A percentile compares a stretch with the other conserved stretches of the same genome.
Evolutionary conservation across 164 flowering plant species (phyloP).

Genomic region (Cinnamomum chago): DNA sequence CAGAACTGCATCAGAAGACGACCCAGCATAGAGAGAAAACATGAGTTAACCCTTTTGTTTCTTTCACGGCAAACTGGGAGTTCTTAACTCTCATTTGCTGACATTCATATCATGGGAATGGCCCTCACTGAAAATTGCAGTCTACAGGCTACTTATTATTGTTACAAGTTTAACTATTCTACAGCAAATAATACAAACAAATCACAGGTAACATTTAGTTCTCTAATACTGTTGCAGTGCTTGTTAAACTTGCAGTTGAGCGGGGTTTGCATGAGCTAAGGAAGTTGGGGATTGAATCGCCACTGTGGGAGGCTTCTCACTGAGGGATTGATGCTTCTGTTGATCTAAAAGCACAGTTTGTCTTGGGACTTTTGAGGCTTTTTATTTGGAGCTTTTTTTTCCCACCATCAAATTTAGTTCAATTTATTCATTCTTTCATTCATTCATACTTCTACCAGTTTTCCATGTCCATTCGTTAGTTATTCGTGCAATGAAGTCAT

Average conservation of each 20-base stretch:
- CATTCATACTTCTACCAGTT: not conserved
- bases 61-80: too few relatives aligned
- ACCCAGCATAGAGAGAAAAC: too few relatives aligned
- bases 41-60: too few relatives aligned
- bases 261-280: conserved; percentile 74
- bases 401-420: not conserved
- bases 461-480: not conserved
- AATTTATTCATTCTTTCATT: not conserved
- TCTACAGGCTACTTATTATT: not conserved
- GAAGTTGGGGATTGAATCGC: conserved; percentile 72
- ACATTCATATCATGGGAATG: not conserved
- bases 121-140: not conserved
- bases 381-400: too few relatives aligned
- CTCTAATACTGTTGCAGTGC: not conserved
- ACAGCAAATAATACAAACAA: too few relatives aligned
- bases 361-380: not conserved
- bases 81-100: too few relatives aligned
- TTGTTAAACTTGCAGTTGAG: conserved; percentile 47
- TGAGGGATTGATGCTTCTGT: conserved; percentile 13
- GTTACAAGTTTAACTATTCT: not conserved
- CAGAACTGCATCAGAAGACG: too few relatives aligned
- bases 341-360: not conserved
- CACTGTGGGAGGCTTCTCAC: conserved; percentile 77
- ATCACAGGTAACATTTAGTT: not conserved
- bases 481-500: not conserved